Percentiles rank a stretch among this genome's conserved stretches.
These are phyloP conservation scores for Solanum ossicruentum DNA, from an alignment of 257 asterid species.

Conservation along the genomic window DNA sequence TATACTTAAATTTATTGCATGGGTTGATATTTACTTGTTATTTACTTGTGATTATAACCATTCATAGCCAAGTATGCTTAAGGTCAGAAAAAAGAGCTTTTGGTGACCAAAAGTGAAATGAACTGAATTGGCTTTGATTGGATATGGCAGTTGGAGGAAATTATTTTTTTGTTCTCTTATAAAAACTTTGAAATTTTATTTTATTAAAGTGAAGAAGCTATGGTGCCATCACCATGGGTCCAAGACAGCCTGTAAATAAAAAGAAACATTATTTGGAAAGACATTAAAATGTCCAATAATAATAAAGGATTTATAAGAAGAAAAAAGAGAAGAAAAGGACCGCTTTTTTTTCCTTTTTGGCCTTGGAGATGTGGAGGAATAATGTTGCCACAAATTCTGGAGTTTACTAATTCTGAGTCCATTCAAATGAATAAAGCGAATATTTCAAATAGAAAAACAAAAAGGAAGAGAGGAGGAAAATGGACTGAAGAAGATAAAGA, in stretches of 20 bases:
- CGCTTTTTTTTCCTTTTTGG: not conserved
- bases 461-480: not conserved
- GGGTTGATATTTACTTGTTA: not conserved
- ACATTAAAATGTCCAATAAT: not conserved
- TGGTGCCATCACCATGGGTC: constrained; percentile 17
- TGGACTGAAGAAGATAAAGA: constrained; percentile 18
- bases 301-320: not conserved
- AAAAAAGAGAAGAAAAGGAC: not conserved
- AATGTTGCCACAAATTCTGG: not conserved
- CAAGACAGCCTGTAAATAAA: constrained; percentile 15
- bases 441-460: not conserved
- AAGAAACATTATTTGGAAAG: not conserved
- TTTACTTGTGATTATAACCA: not conserved
- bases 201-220: constrained; percentile 4
- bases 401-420: not conserved
- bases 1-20: not conserved
- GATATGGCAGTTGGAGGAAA: not conserved
- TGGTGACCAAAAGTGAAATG: not conserved
- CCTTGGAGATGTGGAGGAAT: constrained; percentile 5
- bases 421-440: constrained; percentile 4
- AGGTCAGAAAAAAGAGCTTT: not conserved
- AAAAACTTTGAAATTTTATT: not conserved
- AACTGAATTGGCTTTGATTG: constrained; percentile 15
- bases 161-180: too few relatives aligned
- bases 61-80: not conserved